Evolutionary conservation across 495 filamentous ascomycete species (phyloP).

Genomic region (Friedmanniomyces simplex): DNA sequence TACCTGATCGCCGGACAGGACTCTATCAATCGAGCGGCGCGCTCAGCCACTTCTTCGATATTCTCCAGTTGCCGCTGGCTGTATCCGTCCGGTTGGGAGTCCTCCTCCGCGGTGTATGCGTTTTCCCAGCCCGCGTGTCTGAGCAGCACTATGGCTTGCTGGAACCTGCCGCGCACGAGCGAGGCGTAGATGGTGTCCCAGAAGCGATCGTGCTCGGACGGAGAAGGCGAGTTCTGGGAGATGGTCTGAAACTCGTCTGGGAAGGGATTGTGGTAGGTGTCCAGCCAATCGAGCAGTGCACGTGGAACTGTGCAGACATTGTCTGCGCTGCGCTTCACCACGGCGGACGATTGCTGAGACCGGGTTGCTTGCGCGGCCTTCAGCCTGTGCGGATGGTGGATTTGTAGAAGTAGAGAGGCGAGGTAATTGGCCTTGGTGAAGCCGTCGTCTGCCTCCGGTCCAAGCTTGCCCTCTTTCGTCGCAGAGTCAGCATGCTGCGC

Average conservation of each 20-base stretch:
- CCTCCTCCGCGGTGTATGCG: slow-evolving; percentile 43
- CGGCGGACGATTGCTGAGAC: slow-evolving; percentile 9
- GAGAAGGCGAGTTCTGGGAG: slow-evolving; percentile 51
- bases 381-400: slow-evolving; percentile 54
- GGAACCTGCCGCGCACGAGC: slow-evolving; percentile 60
- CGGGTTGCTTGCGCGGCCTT: slow-evolving; percentile 22
- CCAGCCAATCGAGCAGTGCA: slow-evolving; percentile 68
- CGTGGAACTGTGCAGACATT: slow-evolving; percentile 48
- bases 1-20: slow-evolving; percentile 54
- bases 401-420: slow-evolving; percentile 55
- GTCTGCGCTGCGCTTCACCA: slow-evolving; percentile 24
- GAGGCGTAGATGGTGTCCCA: slow-evolving; percentile 66
- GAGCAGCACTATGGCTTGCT: slow-evolving; percentile 51
- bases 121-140: slow-evolving; percentile 63
- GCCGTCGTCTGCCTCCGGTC: slow-evolving; percentile 16
- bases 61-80: slow-evolving; percentile 59
- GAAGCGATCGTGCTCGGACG: slow-evolving; percentile 60
- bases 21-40: slow-evolving; percentile 55
- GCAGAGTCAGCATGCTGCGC: background rate
- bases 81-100: slow-evolving; percentile 51
- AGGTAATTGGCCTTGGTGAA: slow-evolving; percentile 66
- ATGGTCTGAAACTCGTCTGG: slow-evolving; percentile 49
- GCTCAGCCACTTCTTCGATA: slow-evolving; percentile 56
- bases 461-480: slow-evolving; percentile 9
- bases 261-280: slow-evolving; percentile 55